Evolutionary conservation across 148 eudicot species (phyloP).

Genomic region (Diospyros lotus): DNA sequence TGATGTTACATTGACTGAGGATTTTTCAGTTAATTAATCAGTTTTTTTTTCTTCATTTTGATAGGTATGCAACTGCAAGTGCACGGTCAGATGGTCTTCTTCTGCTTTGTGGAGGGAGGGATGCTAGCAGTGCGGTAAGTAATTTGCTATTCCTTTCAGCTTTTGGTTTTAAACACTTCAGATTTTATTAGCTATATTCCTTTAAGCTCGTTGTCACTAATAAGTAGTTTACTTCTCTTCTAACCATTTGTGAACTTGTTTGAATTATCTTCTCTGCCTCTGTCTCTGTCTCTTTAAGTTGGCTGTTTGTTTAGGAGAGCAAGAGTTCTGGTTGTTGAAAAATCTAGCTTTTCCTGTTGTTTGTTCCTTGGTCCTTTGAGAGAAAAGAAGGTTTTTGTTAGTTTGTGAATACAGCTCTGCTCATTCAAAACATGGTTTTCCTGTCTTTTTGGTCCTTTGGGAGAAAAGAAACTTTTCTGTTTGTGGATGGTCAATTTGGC

Average conservation of each 20-base stretch:
- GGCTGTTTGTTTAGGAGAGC: slow-evolving; percentile 1
- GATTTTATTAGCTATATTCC: background rate
- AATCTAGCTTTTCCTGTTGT: background rate
- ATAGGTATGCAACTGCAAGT: slow-evolving; percentile 99
- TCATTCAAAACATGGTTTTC: too few relatives aligned
- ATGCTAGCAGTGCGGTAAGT: slow-evolving; percentile 93
- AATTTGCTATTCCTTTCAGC: background rate
- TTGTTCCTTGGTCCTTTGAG: background rate
- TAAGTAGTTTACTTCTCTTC: background rate
- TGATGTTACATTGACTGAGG: background rate
- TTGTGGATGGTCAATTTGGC: slow-evolving; percentile 3
- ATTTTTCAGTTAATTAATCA: background rate
- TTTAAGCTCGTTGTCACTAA: background rate
- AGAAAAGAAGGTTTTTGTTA: background rate
- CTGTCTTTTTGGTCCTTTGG: background rate
- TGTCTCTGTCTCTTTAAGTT: background rate
- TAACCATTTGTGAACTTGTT: background rate
- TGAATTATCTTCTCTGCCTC: background rate
- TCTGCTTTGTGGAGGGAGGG: slow-evolving; percentile 96
- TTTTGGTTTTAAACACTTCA: background rate
- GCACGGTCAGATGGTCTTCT: slow-evolving; percentile 99
- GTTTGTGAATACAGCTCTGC: background rate
- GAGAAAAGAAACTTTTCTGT: background rate
- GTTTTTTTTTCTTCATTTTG: slow-evolving; percentile 7
- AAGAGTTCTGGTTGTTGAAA: background rate